Base-by-base conservation (phyloP, 352 stramenopile species). In the Aphanomyces cochlioides region DNA sequence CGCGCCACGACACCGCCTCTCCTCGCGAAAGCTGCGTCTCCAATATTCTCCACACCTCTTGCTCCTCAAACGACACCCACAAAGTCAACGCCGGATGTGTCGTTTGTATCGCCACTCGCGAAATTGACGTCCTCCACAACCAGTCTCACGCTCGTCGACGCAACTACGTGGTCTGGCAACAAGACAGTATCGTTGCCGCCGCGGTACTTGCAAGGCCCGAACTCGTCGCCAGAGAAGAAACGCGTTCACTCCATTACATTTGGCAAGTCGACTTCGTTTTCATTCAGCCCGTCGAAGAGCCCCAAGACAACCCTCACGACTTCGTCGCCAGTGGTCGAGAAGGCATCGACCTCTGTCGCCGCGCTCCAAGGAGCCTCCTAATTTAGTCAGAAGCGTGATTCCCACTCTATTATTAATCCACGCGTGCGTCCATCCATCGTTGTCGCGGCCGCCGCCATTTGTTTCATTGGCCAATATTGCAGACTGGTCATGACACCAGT, bases 191-290 rank as follows among this genome's bases (percentile, higher is more conserved):
- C 67, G 13, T 72, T 92, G 19, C 84, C 86, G n/a, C 84, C 86
- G 15, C 84, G 78, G 7, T 93, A 93, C 76, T 79, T 91, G 21
- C 75, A 82, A 45, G 78, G 75, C 19, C 75, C 77, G 15, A 60
- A 79, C 3, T 77, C 77, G 47, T 84, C 82, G 0, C 82, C 82
- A 13, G 72, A 88, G 66, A 94, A 93, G 71, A 83, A 85, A 28
- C 83, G 85, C 47, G 83, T 86, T 56, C 84, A 93, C 74, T 90
- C 85, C 56, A 89, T 82, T 19, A 95, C 85, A 2, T 91, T 95
- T 68, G 79, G 85, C 57, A 78, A 83, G 50, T 79, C 83, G 60
- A 78, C 86, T 67, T 90, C 85, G 5, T 82, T 93, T 57, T 92
- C 85, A 40, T 93, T 93, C 77, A 73, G 54, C 43, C 54, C 54